Evolutionary conservation across 208 protist genomes (phyloP).

Genomic region (Crithidia acanthocephali): DNA sequence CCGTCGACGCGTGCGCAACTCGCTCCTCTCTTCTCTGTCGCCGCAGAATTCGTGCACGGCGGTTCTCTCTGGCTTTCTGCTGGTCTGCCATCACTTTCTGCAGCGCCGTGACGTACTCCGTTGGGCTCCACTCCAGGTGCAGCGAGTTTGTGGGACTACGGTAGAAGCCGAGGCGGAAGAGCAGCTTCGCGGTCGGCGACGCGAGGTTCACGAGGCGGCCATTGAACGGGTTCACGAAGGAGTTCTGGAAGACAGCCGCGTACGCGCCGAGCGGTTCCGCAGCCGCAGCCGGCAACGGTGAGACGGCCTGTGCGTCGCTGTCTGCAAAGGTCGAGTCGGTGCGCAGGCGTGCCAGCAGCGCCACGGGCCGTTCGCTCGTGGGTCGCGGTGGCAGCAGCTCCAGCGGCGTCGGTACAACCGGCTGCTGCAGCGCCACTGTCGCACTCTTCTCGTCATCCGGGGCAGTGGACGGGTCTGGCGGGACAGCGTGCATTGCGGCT

Average conservation of each 20-base stretch:
- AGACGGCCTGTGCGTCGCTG: not conserved
- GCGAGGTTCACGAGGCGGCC: slow-evolving; percentile 42
- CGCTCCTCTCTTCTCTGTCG: slow-evolving; percentile 7
- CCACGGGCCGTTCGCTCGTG: not conserved
- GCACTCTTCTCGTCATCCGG: too few relatives aligned
- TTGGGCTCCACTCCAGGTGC: slow-evolving; percentile 61
- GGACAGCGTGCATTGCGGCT: too few relatives aligned
- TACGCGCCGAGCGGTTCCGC: not conserved
- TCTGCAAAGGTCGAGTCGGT: not conserved
- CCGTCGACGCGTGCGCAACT: not conserved
- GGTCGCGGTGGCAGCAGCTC: slow-evolving; percentile 13
- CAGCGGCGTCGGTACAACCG: not conserved
- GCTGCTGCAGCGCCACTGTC: too few relatives aligned
- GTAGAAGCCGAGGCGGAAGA: slow-evolving; percentile 65
- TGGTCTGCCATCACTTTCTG: slow-evolving; percentile 14
- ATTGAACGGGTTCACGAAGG: slow-evolving; percentile 83
- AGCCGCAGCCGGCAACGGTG: not conserved
- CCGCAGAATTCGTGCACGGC: not conserved
- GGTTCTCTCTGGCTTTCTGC: slow-evolving; percentile 4
- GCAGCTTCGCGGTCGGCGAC: slow-evolving; percentile 27
- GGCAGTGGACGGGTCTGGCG: too few relatives aligned
- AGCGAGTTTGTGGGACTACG: slow-evolving; percentile 57
- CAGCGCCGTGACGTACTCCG: slow-evolving; percentile 30
- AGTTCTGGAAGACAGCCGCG: slow-evolving; percentile 5
- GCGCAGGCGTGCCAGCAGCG: not conserved